Evolutionary conservation across 805 yeast species (phyloP), one percentile per base, ranked within the genome.

Genomic region (Tetrapisispora taiwanensis): DNA sequence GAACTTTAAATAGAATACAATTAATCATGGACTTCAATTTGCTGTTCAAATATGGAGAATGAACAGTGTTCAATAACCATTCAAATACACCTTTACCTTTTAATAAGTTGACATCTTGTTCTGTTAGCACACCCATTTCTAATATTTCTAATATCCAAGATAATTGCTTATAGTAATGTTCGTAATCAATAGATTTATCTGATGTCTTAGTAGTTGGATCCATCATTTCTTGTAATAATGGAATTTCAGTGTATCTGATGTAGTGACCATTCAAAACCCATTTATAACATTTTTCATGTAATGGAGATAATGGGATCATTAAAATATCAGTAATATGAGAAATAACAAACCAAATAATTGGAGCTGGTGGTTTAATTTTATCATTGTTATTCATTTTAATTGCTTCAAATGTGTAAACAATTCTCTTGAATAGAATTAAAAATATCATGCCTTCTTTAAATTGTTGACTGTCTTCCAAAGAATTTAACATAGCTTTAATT

Each of bases 201-300:
- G 41, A 48, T 28, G 47, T 47, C 15, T 50, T 41, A 13, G 48
- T 49, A 4, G 60, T 45, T 3, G 60, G 59, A 7, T 57, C 51
- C 28, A 63, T 60, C 18, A 55, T 63, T 30, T 54, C 58, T 33
- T 57, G 59, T 44, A 58, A 64, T 24, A 76, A 52, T 3, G 81
- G 79, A 6, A 76, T 52, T 14, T 74, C 78, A 43, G 61, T 59
- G 0, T 56, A 42, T 32, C 62, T 62, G 15, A 76, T 51, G 17
- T 56, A 51, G 27, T 73, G 71, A n/a, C 61, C 57, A 42, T 64
- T 66, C 30, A 86, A 65, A 10, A 88, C 69, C 72, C 79, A 86
- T 46, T 81, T 73, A 52, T 71, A 76, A 0, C 78, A 76, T 51
- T 77, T 76, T 49, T 88, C 95, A 60, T 81, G 84, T 18, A 90